Conservation (phyloP, 768 basidiomycete genomes). For the Russula brevipes region DNA sequence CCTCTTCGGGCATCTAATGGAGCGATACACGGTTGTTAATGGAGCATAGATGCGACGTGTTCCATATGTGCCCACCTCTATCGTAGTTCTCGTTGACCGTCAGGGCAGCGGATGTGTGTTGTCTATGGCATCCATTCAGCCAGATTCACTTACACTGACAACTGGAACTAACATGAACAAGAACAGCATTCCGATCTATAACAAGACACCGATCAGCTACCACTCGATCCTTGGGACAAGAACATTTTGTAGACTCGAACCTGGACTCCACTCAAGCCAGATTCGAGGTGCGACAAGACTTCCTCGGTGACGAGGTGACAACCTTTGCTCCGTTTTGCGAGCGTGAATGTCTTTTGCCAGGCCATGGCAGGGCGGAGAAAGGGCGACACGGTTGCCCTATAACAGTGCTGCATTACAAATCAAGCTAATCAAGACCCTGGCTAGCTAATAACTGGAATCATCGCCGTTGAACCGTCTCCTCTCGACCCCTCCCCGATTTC, state of each 20-base stretch:
- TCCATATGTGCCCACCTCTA: conserved; percentile 41
- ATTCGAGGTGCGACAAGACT: conserved; percentile 57
- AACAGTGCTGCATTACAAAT: not conserved
- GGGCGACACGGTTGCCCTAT: not conserved
- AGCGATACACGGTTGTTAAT: not conserved
- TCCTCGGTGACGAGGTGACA: conserved; percentile 85
- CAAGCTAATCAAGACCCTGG: not conserved
- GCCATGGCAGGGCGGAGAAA: conserved; percentile 48
- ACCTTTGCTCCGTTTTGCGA: conserved; percentile 51
- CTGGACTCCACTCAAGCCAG: conserved; percentile 64
- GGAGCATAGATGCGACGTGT: not conserved
- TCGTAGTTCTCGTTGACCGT: conserved; percentile 91
- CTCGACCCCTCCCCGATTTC: conserved; percentile 81
- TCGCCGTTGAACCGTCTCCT: conserved; percentile 33
- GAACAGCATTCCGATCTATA: conserved; percentile 78
- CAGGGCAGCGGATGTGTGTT: conserved; percentile 74
- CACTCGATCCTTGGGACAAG: not conserved
- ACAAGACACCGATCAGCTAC: not conserved
- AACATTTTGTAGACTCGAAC: conserved; percentile 33
- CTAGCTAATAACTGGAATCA: conserved; percentile 7
- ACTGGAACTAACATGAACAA: conserved; percentile 67
- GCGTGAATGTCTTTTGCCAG: conserved; percentile 83
- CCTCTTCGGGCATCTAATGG: conserved; percentile 42
- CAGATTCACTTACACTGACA: not conserved
- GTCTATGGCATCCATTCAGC: conserved; percentile 34